Base-by-base conservation (phyloP, 495 filamentous ascomycete genomes). In the Bathelium albidoporum region DNA sequence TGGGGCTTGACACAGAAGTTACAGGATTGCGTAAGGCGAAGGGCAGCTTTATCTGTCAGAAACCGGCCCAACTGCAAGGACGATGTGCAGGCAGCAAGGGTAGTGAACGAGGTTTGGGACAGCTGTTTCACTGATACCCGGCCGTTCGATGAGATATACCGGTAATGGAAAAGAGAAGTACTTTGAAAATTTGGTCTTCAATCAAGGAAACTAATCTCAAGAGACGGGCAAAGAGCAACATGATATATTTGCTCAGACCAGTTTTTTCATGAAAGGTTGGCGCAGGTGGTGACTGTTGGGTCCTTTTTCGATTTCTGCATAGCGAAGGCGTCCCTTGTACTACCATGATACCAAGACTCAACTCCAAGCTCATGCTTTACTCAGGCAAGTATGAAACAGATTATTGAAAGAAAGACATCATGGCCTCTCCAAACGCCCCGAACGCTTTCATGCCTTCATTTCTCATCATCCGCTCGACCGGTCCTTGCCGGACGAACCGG, bases 41-140 rank as follows among this genome's bases (percentile, higher is more conserved):
- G 95, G 66, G 94, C 94, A 10, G 82, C 87, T 44, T 74, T 88
- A 62, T 92, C 88, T 32, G 84, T 97, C 24, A 77, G 81, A 74
- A 81, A 79, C 36, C 80, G 92, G 66, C 90, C 91, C 58, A 77
- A 79, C 34, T 94, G 91, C 69, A 89, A 88, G 70, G 89, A 95
- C 74, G 89, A 95, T 70, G 86, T 84, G 26, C 88, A 97, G 66
- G 95, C 94, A 10, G 82, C 83, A 44, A 90, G 86, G 74, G 85
- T 94, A 41, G 90, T 98, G 59, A 94, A 96, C 75, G 87, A 95
- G 75, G 95, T 97, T 31, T 98, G 92, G 89, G 91, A 96, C 67
- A 96, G 91, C 67, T 97, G 95, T 75, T 97, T 95, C 71, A 76
- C 82, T 36, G 94, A 98, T 74, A 97, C 91, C 2, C 79, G 95